Base-by-base conservation (phyloP, 2,329 filamentous ascomycete species). In the Atkinsonella hypoxylon region DNA sequence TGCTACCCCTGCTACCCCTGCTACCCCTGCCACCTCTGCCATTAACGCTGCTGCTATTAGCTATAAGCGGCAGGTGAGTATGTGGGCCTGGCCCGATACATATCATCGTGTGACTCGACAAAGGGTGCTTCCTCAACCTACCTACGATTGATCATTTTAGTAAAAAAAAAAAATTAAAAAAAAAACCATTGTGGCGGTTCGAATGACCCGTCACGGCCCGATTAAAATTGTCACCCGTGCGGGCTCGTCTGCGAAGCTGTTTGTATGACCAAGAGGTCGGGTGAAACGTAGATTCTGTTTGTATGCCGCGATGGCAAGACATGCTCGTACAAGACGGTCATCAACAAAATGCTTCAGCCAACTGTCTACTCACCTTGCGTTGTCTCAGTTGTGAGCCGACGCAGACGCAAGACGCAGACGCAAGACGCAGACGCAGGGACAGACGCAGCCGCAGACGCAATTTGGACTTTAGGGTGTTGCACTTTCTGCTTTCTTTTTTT, bases 331-430 rank as follows among this genome's bases (percentile, higher is more conserved):
- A 26, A 34, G 18, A 43, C n/a, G 26, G 26, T 36, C 30, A 43
- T 43, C 39, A 48, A 34, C 26, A 15, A 17, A 30, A 47, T 17
- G 4, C 20, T 34, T 13, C 40, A n/a, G n/a, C 36, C 26, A 32
- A 18, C 31, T 47, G 45, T 17, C 34, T 47, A n/a, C 34, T 15
- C 26, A 22, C 39, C 26, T 22, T n/a, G 26, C 12, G n/a, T 38
- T 48, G 47, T 48, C 47, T 48, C 47, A 48, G 47, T 48, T 48
- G 47, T 17, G 34, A 34, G 45, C 30, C 26, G 6, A 47, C 15
- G 32, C 46, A n/a, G n/a, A n/a, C n/a, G n/a, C n/a, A n/a, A n/a
- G 38, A 22, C 46, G 39, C 46, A 42, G 30, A 30, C 31, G 30
- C 22, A 47, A 47, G 34, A 10, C 31, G n/a, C 38, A 10, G 38